A percentile compares a stretch with the other conserved stretches of the same genome.
Conservation (phyloP, 2,329 filamentous ascomycete genomes). For the Calonectria crousiana region DNA sequence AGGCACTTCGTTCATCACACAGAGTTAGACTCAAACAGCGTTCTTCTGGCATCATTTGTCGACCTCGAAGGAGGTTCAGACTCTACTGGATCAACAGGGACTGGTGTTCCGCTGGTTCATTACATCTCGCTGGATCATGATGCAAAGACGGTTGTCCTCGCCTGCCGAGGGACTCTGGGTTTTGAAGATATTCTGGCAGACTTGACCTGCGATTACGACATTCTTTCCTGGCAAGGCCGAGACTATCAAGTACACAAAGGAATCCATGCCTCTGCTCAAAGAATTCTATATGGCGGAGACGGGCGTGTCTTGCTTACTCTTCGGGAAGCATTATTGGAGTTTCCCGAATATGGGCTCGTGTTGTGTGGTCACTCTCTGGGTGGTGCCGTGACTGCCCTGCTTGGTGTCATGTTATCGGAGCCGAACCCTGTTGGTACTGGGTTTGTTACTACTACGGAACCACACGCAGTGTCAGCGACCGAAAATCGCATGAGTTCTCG, state of each 20-base stretch:
- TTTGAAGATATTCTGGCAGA: constrained; percentile 81
- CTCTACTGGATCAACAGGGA: constrained; percentile 72
- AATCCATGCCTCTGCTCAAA: constrained; percentile 77
- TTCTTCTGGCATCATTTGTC: constrained; percentile 77
- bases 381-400: constrained; percentile 76
- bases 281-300: constrained; percentile 76
- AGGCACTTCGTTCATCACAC: constrained; percentile 75
- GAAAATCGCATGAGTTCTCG: constrained; percentile 42
- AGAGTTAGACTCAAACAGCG: constrained; percentile 66
- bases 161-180: constrained; percentile 77
- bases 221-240: constrained; percentile 72
- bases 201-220: constrained; percentile 80
- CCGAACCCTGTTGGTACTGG: constrained; percentile 66
- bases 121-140: constrained; percentile 80
- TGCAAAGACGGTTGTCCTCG: constrained; percentile 78
- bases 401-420: constrained; percentile 78
- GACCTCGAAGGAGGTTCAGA: constrained; percentile 77
- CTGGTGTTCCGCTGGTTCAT: constrained; percentile 78
- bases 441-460: constrained; percentile 71
- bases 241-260: constrained; percentile 80
- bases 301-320: constrained; percentile 76
- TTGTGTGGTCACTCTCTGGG: constrained; percentile 78
- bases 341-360: constrained; percentile 77
- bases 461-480: constrained; percentile 56
- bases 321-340: constrained; percentile 73